Percentiles rank a stretch among this genome's conserved stretches.
Conservation (phyloP, 2,329 filamentous ascomycete genomes). For the Daldinia sp. region DNA sequence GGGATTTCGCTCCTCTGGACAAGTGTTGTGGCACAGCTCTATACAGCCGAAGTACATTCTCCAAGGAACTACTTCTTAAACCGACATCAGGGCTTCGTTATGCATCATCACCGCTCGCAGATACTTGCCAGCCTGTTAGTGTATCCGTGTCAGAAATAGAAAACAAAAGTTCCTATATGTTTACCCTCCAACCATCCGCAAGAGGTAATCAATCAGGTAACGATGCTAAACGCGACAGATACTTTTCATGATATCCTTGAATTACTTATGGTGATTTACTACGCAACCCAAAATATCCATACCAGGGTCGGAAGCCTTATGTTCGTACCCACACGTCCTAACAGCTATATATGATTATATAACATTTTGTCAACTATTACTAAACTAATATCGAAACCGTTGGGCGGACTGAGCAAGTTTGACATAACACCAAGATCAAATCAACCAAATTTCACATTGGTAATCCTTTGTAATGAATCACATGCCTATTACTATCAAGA, state of each 20-base stretch:
- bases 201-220: background rate
- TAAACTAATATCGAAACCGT: background rate
- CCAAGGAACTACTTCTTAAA: no score
- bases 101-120: no score
- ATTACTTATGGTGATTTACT: background rate
- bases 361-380: slow-evolving; percentile 1
- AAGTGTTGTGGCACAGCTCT: background rate
- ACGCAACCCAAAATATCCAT: background rate
- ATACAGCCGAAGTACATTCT: background rate
- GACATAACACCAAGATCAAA: background rate
- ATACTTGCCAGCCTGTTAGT: no score
- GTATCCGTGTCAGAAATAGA: no score
- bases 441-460: no score
- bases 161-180: no score
- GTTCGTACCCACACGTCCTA: background rate
- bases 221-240: background rate
- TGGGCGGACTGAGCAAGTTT: background rate
- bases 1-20: slow-evolving; percentile 5
- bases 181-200: background rate
- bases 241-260: background rate
- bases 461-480: background rate
- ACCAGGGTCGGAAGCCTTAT: background rate
- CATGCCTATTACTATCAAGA: background rate
- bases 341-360: background rate
- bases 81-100: no score